These are phyloP conservation scores for Pseudogymnoascus sp. DNA, from an alignment of 2,329 filamentous ascomycete genomes.

Conservation along the genomic window DNA sequence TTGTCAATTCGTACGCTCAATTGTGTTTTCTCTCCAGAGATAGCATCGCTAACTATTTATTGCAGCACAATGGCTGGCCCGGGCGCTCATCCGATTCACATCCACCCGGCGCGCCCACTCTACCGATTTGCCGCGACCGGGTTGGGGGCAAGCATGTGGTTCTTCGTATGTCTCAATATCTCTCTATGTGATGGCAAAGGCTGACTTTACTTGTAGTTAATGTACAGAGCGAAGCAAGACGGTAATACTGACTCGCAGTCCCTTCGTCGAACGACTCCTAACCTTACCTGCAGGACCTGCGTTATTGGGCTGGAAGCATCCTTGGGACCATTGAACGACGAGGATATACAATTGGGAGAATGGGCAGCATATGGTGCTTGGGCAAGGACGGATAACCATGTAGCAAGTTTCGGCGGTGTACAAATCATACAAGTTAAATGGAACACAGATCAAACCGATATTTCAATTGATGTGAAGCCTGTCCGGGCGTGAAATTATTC, in stretches of 20 bases:
- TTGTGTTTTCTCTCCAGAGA: background rate
- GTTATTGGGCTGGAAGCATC: conserved; percentile 88
- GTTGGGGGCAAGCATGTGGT: conserved; percentile 96
- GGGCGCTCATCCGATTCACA: conserved; percentile 42
- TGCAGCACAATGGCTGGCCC: conserved; percentile 12
- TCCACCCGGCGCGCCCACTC: conserved; percentile 55
- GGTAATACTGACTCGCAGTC: conserved; percentile 41
- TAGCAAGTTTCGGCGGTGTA: conserved; percentile 6
- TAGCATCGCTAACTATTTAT: background rate
- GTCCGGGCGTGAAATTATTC: background rate
- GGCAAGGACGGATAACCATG: background rate
- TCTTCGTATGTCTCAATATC: conserved; percentile 62
- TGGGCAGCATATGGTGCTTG: background rate
- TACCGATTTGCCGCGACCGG: conserved; percentile 83
- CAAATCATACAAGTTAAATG: conserved; percentile 10
- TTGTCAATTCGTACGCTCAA: background rate
- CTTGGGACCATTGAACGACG: conserved; percentile 74
- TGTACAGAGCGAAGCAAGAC: conserved; percentile 96
- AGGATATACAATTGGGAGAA: background rate
- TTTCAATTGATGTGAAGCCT: background rate
- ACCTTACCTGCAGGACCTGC: conserved; percentile 47
- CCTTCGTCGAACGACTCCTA: background rate
- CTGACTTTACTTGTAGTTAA: conserved; percentile 50
- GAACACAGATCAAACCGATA: conserved; percentile 1
- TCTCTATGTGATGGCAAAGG: conserved; percentile 13